Percentiles rank a stretch among this genome's conserved stretches.
These are phyloP conservation scores for Aspergillus quadrilineatus DNA, from an alignment of 2,329 filamentous ascomycete genomes.

Conservation along the genomic window DNA sequence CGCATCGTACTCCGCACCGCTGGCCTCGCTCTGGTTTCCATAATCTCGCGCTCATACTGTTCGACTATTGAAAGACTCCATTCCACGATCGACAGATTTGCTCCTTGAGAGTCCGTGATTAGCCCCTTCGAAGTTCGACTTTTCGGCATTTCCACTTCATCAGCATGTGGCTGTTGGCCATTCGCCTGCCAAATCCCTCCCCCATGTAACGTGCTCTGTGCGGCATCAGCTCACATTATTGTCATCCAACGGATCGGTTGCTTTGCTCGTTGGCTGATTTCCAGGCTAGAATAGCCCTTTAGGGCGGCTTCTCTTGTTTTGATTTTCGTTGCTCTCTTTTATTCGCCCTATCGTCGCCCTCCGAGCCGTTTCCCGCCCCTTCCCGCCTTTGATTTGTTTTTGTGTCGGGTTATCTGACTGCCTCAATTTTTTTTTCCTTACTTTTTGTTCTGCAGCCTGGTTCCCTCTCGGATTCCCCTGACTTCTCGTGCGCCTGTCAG, in stretches of 20 bases:
- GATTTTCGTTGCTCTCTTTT: conserved; percentile 10
- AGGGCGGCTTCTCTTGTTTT: conserved; percentile 18
- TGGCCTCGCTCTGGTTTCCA: conserved; percentile 17
- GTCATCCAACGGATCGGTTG: conserved; percentile 18
- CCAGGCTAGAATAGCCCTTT: conserved; percentile 14
- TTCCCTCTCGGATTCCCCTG: conserved; percentile 38
- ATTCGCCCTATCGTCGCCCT: not conserved
- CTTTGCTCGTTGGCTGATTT: conserved; percentile 18
- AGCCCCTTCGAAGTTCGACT: conserved; percentile 2
- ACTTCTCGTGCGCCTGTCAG: conserved; percentile 34
- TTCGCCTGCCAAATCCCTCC: conserved; percentile 30
- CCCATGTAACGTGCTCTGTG: conserved; percentile 38
- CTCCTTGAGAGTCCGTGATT: conserved; percentile 5
- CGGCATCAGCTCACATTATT: conserved; percentile 23
- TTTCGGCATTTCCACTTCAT: conserved; percentile 11
- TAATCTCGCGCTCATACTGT: conserved; percentile 4
- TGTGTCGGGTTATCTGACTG: conserved; percentile 3
- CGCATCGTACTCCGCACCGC: conserved; percentile 4
- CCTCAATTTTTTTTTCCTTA: conserved; percentile 5
- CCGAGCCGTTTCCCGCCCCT: conserved; percentile 13
- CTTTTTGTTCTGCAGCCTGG: conserved; percentile 26
- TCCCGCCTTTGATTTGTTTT: conserved; percentile 14
- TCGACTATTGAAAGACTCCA: not conserved
- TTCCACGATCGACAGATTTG: conserved; percentile 9
- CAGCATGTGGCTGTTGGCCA: conserved; percentile 39